phyloP scores from a whole-genome alignment of 2,329 filamentous ascomycete species.

The Cladosporium halotolerans region DNA sequence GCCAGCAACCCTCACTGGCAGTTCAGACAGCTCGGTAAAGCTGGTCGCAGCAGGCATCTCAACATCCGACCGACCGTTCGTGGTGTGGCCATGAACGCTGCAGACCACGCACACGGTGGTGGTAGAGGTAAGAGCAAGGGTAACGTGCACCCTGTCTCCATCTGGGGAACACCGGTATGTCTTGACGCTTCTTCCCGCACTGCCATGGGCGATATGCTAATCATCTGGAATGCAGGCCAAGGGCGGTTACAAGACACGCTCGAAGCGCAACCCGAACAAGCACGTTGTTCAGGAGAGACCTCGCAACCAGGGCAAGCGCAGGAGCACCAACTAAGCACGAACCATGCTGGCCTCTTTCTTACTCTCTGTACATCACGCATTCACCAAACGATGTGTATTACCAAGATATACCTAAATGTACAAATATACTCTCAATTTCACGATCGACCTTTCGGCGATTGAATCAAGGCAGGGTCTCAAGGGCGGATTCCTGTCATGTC shows the following conservation, averaged over 20 bases:
- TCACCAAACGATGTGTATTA: conserved; percentile 8
- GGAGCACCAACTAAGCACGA: conserved; percentile 30
- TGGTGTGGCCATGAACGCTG: conserved; percentile 98
- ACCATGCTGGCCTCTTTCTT: not conserved
- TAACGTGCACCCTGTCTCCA: conserved; percentile 89
- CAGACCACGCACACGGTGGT: conserved; percentile 97
- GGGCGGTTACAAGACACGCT: conserved; percentile 85
- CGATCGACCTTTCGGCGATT: too few relatives aligned
- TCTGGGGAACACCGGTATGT: conserved; percentile 92
- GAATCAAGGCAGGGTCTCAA: too few relatives aligned
- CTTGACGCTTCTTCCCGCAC: not conserved
- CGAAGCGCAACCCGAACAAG: conserved; percentile 83
- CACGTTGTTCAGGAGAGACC: conserved; percentile 77
- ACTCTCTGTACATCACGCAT: conserved; percentile 9
- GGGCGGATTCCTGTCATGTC: too few relatives aligned
- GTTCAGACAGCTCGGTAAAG: conserved; percentile 87
- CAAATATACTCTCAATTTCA: conserved; percentile 1
- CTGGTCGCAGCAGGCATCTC: conserved; percentile 85
- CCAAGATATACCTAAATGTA: conserved; percentile 10
- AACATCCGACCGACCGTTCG: conserved; percentile 92
- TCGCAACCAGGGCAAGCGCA: conserved; percentile 86
- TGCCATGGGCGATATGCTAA: not conserved
- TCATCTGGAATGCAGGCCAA: conserved; percentile 49
- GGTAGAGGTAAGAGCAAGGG: conserved; percentile 99
- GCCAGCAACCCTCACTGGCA: conserved; percentile 91